Evolutionary conservation across 306 rosid genomes (phyloP), one percentile per base, ranked within the genome.

Genomic region (Corylus avellana): DNA sequence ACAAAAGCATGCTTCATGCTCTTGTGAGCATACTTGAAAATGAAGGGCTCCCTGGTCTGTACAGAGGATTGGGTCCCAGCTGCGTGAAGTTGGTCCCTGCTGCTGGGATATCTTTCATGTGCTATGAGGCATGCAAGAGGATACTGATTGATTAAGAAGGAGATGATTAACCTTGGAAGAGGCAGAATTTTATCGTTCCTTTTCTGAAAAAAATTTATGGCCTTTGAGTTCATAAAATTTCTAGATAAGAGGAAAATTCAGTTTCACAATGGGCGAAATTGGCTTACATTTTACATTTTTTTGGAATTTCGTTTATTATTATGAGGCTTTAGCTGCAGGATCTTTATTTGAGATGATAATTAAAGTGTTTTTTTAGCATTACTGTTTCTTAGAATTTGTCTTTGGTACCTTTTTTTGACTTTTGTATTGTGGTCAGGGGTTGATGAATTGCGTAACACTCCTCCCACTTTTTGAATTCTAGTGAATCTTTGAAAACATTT

Each of bases 91-190:
- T 92, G 72, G 93, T 89, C 37, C 94, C 97, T 29, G 94, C 94
- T 78, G 92, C 94, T 7, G 93, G 97, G 48, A 87, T 89, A 61
- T 85, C 97, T 61, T 92, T 92, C 87, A 89, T 90, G 95, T 92
- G 92, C 80, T 92, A 90, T 4, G 93, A 90, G 70, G 95, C 93
- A 20, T 92, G 95, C 89, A 92, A 92, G 85, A 82, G 77, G 74
- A 75, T 89, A 76, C 88, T 90, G 32, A 39, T 83, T 7, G 91
- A 87, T 77, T 48, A 79, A 4, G 72, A 75, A 18, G 89, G 83
- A 54, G 69, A 78, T 20, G 44, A 18, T 39, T 74, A 57, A 62
- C 18, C 0, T 42, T 5, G 3, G 46, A 27, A 46, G 11, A 20
- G 16, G 16, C 64, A 13, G 17, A 48, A 17, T 47, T 48, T 39